Evolutionary conservation across 1,284 basidiomycete species (phyloP), one percentile per base, ranked within the genome.

Genomic region (Leccinum pachyderme): DNA sequence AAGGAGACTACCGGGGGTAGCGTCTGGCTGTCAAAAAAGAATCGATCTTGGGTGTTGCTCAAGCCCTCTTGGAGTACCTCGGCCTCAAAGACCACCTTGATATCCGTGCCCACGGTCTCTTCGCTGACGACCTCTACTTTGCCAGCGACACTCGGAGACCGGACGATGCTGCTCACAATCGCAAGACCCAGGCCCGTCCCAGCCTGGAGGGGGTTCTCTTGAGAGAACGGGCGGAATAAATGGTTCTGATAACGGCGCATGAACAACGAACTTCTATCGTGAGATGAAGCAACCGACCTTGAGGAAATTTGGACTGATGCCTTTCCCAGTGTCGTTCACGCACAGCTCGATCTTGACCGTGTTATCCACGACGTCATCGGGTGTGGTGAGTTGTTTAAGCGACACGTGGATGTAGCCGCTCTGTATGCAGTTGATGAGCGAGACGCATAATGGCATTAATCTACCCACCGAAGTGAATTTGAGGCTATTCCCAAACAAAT

Each of bases 111-210:
- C 49, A 87, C 79, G 24, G 86, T 91, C 72, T 95, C 93, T 53
- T 91, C 85, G 61, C 90, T 93, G 83, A 86, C 86, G 7, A 95
- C 91, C 61, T 94, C 91, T 47, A 92, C 86, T 66, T 93, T 93
- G 55, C 95, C 95, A 49, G 87, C 84, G 55, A 97, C 85, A 55
- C 87, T 89, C 37, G 92, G 87, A 12, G 92, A 93, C 25, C 86
- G 86, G 31, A 96, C 85, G 55, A 95, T 95, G 63, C 89, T 94
- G 77, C 93, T 94, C 68, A 98, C 95, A 62, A 98, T 98, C 24
- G 95, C 95, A 24, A 98, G 83, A n/a, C 95, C 95, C 3, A 98
- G 81, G 15, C 95, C 95, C 1, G 95, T 98, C 1, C 95, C 95
- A 2, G 93, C 89, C 65, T 96, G 93, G 8, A 93, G 70, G 2